Conservation (phyloP, 1,139 yeast genomes). For the Ogataea hybrid region DNA sequence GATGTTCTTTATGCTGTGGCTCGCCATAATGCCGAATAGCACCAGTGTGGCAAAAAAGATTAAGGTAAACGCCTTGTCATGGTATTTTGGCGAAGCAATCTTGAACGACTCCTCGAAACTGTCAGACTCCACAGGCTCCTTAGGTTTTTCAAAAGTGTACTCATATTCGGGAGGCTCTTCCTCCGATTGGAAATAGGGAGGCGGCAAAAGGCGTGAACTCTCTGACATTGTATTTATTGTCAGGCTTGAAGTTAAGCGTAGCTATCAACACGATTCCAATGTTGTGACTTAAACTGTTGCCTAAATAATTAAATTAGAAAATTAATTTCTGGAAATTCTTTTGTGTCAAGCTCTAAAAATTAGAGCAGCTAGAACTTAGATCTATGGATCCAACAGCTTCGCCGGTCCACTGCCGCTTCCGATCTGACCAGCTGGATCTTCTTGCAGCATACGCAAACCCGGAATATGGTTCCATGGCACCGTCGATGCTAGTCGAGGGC, state of each 20-base stretch:
- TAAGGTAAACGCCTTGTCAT: constrained; percentile 73
- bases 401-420: constrained; percentile 14
- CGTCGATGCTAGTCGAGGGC: constrained; percentile 30
- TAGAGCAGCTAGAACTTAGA: not conserved
- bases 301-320: not conserved
- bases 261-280: too few relatives aligned
- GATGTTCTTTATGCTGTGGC: constrained; percentile 3
- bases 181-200: constrained; percentile 13
- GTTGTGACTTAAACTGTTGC: not conserved
- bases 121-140: constrained; percentile 31
- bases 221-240: not conserved
- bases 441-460: constrained; percentile 23
- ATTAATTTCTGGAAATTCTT: too few relatives aligned
- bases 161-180: constrained; percentile 28
- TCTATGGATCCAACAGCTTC: not conserved
- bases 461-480: constrained; percentile 15
- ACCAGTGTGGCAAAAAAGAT: constrained; percentile 50
- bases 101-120: constrained; percentile 68
- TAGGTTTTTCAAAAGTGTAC: constrained; percentile 30
- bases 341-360: too few relatives aligned
- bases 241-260: too few relatives aligned
- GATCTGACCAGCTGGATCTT: constrained; percentile 16
- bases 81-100: constrained; percentile 62
- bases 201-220: constrained; percentile 13
- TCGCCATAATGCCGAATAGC: constrained; percentile 7